Percentiles rank a stretch among this genome's conserved stretches.
Conservation (phyloP, 2,329 filamentous ascomycete genomes). For the Aspergillus hortae region DNA sequence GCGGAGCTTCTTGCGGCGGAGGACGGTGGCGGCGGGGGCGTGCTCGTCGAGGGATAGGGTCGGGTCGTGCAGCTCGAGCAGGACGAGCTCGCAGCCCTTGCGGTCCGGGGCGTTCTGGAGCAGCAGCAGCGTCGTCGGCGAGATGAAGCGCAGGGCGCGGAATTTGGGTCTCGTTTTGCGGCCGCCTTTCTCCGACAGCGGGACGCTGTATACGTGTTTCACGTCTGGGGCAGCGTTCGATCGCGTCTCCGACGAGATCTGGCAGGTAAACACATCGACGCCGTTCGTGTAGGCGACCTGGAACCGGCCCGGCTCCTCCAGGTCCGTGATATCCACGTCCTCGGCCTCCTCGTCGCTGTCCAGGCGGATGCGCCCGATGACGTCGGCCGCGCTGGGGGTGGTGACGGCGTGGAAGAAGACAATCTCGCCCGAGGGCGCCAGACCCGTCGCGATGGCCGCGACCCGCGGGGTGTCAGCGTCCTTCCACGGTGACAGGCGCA, state of each 20-base stretch:
- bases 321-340: constrained; percentile 40
- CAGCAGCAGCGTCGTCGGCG: constrained; percentile 51
- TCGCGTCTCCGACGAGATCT: constrained; percentile 51
- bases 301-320: constrained; percentile 47
- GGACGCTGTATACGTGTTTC: constrained; percentile 38
- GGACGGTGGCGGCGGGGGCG: constrained; percentile 40
- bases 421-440: constrained; percentile 72
- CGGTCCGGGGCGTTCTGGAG: constrained; percentile 55
- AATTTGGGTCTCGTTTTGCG: constrained; percentile 47
- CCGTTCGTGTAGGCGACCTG: constrained; percentile 76
- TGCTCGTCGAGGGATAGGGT: constrained; percentile 8
- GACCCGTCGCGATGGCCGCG: constrained; percentile 73
- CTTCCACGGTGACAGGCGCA: constrained; percentile 55
- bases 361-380: constrained; percentile 53
- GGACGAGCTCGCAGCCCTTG: constrained; percentile 52
- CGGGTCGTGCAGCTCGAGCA: constrained; percentile 37
- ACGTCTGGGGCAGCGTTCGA: constrained; percentile 37
- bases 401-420: constrained; percentile 71
- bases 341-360: constrained; percentile 51
- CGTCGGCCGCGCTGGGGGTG: constrained; percentile 48
- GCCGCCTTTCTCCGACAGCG: constrained; percentile 31
- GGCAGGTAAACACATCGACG: constrained; percentile 67
- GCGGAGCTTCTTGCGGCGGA: constrained; percentile 59
- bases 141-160: constrained; percentile 55
- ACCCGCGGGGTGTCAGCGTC: constrained; percentile 58